Conservation (phyloP, 352 stramenopile genomes). For the Phytophthora pini region DNA sequence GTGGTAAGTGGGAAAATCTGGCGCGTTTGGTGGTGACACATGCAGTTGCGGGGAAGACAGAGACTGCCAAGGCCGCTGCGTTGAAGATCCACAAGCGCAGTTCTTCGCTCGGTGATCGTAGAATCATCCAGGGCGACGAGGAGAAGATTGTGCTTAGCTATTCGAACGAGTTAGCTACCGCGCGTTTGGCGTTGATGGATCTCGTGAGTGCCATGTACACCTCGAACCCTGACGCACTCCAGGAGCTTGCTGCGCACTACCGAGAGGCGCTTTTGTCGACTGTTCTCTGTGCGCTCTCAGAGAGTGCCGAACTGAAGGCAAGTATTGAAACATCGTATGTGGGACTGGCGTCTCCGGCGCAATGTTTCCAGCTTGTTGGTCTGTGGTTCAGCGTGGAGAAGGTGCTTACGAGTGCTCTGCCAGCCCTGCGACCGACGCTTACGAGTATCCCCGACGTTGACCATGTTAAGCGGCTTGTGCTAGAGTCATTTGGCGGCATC, state of each 20-base stretch:
- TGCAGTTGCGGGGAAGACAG: slow-evolving; percentile 65
- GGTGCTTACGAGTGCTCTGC: slow-evolving; percentile 45
- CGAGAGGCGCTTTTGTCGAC: slow-evolving; percentile 73
- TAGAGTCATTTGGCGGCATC: slow-evolving; percentile 69
- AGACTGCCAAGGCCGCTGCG: slow-evolving; percentile 52
- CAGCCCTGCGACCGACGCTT: slow-evolving; percentile 51
- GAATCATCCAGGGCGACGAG: slow-evolving; percentile 40
- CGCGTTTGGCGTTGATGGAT: slow-evolving; percentile 53
- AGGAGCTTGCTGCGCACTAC: slow-evolving; percentile 59
- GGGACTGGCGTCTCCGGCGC: slow-evolving; percentile 32
- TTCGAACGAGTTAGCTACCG: slow-evolving; percentile 43
- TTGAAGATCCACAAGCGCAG: slow-evolving; percentile 64
- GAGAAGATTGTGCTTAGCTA: slow-evolving; percentile 52
- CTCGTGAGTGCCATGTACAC: slow-evolving; percentile 52
- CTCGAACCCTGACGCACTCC: slow-evolving; percentile 48
- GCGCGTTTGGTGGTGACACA: slow-evolving; percentile 60
- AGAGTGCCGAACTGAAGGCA: slow-evolving; percentile 60
- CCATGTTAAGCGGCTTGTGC: slow-evolving; percentile 54
- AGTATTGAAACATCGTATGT: slow-evolving; percentile 68
- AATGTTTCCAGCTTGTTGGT: slow-evolving; percentile 63
- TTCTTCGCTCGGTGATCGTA: slow-evolving; percentile 34
- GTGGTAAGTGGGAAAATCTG: slow-evolving; percentile 60
- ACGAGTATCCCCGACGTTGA: slow-evolving; percentile 49
- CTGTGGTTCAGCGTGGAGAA: slow-evolving; percentile 59
- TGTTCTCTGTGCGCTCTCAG: slow-evolving; percentile 58